phyloP scores from a whole-genome alignment of 208 protist species.

The Balamuthia mandrillaris region DNA sequence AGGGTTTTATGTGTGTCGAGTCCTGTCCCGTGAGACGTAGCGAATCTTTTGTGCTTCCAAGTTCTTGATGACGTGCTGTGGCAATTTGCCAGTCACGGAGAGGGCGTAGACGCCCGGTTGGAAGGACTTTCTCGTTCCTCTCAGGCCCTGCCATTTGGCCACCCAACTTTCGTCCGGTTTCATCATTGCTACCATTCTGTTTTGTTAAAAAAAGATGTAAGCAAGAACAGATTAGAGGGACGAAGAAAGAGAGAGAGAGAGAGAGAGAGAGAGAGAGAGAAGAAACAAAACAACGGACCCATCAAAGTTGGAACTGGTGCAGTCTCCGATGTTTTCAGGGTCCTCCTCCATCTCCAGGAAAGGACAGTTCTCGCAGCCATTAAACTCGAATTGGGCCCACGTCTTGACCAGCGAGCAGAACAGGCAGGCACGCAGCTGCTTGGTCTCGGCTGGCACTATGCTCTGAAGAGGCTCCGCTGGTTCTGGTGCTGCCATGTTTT shows the following conservation, averaged over 20 bases:
- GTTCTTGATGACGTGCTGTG: neutral
- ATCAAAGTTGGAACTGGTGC: slow-evolving; percentile 33
- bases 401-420: slow-evolving; percentile 27
- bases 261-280: no score
- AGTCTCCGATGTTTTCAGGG: slow-evolving; percentile 13
- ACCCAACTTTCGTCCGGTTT: slow-evolving; percentile 44
- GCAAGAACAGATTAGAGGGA: no score
- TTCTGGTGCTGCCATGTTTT: no score
- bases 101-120: slow-evolving; percentile 32
- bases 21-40: slow-evolving; percentile 32
- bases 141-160: slow-evolving; percentile 27
- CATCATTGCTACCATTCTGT: slow-evolving; percentile 52
- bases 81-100: slow-evolving; percentile 1
- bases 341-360: slow-evolving; percentile 22
- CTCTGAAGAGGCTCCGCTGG: neutral
- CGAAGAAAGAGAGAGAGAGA: no score
- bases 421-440: neutral
- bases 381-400: slow-evolving; percentile 9
- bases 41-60: slow-evolving; percentile 25
- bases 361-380: slow-evolving; percentile 35
- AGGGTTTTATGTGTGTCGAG: neutral
- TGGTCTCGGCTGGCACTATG: slow-evolving; percentile 14
- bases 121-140: neutral
- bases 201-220: no score
- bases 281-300: no score